A percentile compares a stretch with the other conserved stretches of the same genome.
phyloP scores from a whole-genome alignment of 352 stramenopile genomes.

The Phytophthora pini region DNA sequence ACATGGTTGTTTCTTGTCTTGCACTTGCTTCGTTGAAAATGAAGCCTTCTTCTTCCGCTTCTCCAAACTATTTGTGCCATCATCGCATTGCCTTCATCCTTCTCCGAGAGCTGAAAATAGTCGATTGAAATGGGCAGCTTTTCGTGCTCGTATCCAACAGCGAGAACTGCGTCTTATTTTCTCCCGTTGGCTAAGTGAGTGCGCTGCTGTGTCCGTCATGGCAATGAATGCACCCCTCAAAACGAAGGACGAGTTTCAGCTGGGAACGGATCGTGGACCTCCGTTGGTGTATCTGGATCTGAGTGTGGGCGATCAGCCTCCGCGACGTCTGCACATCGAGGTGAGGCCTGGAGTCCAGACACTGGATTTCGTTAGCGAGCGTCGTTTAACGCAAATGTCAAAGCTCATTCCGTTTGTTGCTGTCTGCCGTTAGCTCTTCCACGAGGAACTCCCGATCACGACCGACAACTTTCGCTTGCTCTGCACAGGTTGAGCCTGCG shows the following conservation, averaged over 20 bases:
- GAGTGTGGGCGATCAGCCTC: conserved; percentile 52
- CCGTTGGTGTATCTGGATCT: conserved; percentile 76
- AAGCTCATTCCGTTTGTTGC: neutral
- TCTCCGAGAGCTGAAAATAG: conserved; percentile 28
- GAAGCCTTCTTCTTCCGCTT: neutral
- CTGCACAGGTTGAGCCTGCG: conserved; percentile 51
- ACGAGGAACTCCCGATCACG: conserved; percentile 73
- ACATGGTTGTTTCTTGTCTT: conserved; percentile 15
- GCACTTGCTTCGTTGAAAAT: conserved; percentile 3
- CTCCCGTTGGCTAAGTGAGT: too few relatives aligned
- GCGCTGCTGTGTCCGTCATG: conserved; percentile 29
- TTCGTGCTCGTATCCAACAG: neutral
- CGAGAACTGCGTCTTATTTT: neutral
- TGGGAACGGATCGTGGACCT: conserved; percentile 42
- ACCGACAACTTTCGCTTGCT: conserved; percentile 77
- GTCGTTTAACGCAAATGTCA: too few relatives aligned
- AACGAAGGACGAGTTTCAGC: conserved; percentile 51
- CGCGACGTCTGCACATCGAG: conserved; percentile 73
- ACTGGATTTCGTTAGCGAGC: too few relatives aligned
- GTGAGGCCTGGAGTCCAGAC: conserved; percentile 18
- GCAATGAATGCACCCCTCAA: conserved; percentile 54
- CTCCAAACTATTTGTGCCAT: conserved; percentile 20
- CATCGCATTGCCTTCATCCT: conserved; percentile 1
- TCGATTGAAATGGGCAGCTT: conserved; percentile 5
- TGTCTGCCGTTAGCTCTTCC: conserved; percentile 54